These are phyloP conservation scores for Firmiana major DNA, from an alignment of 345 rosid species.

Conservation along the genomic window DNA sequence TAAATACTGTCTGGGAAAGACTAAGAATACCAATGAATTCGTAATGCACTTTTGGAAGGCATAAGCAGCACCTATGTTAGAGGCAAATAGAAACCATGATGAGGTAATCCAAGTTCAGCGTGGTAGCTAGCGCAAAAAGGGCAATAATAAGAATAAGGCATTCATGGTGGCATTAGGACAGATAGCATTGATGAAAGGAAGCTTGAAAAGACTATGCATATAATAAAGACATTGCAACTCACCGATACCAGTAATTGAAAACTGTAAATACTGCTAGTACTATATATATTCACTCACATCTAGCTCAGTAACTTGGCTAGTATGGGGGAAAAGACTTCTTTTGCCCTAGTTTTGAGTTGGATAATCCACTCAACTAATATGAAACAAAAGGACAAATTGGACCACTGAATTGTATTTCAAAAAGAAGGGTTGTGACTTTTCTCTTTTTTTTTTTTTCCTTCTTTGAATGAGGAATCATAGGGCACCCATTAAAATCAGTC, in stretches of 20 bases:
- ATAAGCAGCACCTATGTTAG: background rate
- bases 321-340: background rate
- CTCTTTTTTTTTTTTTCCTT: background rate
- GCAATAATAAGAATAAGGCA: conserved; percentile 6
- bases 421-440: background rate
- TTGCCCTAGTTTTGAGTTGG: background rate
- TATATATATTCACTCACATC: background rate
- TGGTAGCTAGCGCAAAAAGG: background rate
- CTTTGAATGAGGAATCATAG: background rate
- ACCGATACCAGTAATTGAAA: background rate
- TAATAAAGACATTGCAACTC: background rate
- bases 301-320: background rate
- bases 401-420: background rate
- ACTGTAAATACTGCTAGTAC: background rate
- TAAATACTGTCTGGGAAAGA: no score
- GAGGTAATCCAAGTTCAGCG: background rate
- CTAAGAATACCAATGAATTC: background rate
- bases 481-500: background rate
- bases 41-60: background rate
- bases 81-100: background rate
- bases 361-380: background rate
- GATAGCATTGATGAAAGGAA: background rate
- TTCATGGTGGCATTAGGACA: conserved; percentile 1
- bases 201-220: background rate
- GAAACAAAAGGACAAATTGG: background rate